Conservation (phyloP, 305 asterid species). For the Fraxinus baroniana region DNA sequence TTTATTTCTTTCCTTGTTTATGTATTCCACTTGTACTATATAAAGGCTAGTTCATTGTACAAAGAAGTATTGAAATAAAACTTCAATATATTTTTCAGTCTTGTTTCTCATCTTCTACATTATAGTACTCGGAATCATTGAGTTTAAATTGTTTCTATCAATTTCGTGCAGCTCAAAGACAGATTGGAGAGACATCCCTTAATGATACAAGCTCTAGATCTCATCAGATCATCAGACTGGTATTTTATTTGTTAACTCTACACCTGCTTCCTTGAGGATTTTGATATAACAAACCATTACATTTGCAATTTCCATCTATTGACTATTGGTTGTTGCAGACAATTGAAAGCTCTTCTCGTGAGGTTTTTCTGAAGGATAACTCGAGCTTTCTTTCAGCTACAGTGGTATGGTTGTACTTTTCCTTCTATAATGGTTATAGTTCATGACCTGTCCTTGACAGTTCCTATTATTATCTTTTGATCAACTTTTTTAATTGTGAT, state of each 20-base stretch:
- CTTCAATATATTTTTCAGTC: no score
- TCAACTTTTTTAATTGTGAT: conserved; percentile 69
- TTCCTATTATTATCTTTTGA: conserved; percentile 42
- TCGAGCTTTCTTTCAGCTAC: conserved; percentile 69
- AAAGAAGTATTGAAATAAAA: no score
- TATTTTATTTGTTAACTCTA: conserved; percentile 20
- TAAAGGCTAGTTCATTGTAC: no score
- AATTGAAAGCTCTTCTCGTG: conserved; percentile 81
- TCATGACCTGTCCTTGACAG: background rate
- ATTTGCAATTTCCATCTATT: background rate
- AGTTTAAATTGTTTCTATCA: conserved; percentile 14
- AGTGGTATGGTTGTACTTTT: conserved; percentile 57
- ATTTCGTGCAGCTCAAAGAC: conserved; percentile 74
- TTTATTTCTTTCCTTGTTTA: no score
- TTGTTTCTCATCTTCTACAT: no score
- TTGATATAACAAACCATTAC: background rate
- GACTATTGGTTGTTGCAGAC: conserved; percentile 53
- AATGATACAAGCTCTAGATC: conserved; percentile 87
- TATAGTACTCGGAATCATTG: background rate
- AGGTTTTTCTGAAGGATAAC: conserved; percentile 48
- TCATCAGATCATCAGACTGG: conserved; percentile 86
- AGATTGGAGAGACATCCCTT: conserved; percentile 70
- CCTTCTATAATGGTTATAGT: background rate
- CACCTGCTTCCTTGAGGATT: background rate
- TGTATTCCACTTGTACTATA: no score